Conservation (phyloP, 768 basidiomycete species). For the Tulasnella sp. region DNA sequence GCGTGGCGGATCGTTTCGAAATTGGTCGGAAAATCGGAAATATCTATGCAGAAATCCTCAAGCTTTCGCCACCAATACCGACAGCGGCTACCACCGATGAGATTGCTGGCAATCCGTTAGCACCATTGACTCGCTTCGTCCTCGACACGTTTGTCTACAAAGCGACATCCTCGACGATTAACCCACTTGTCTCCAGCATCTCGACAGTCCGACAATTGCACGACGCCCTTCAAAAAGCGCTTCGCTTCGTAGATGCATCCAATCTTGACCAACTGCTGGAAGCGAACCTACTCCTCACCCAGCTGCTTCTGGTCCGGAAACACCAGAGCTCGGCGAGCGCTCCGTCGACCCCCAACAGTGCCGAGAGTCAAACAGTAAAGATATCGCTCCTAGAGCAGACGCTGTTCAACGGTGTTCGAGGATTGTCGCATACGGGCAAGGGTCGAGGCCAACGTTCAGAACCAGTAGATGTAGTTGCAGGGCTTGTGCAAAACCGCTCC, state of each 20-base stretch:
- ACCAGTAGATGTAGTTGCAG: constrained; percentile 69
- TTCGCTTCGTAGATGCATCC: constrained; percentile 65
- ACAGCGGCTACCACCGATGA: neutral
- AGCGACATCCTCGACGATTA: constrained; percentile 74
- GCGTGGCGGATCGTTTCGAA: constrained; percentile 78
- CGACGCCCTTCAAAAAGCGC: constrained; percentile 53
- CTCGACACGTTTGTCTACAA: constrained; percentile 68
- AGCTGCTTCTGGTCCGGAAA: constrained; percentile 63
- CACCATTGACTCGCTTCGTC: constrained; percentile 38
- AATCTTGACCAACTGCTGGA: constrained; percentile 66
- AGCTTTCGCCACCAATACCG: constrained; percentile 30
- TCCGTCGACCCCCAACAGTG: neutral
- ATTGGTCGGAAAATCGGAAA: constrained; percentile 64
- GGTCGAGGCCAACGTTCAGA: constrained; percentile 51
- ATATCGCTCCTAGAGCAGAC: constrained; percentile 69
- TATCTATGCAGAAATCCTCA: constrained; percentile 63
- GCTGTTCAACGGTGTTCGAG: constrained; percentile 59
- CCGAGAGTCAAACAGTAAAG: constrained; percentile 31
- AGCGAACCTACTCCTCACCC: constrained; percentile 58
- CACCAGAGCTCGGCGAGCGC: constrained; percentile 35
- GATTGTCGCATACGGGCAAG: constrained; percentile 46
- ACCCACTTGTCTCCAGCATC: constrained; percentile 70
- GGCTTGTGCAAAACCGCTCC: constrained; percentile 61
- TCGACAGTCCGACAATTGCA: constrained; percentile 58
- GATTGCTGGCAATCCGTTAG: constrained; percentile 14